phyloP scores from a whole-genome alignment of 129 eudicot genomes.

The Flaveria robusta region DNA sequence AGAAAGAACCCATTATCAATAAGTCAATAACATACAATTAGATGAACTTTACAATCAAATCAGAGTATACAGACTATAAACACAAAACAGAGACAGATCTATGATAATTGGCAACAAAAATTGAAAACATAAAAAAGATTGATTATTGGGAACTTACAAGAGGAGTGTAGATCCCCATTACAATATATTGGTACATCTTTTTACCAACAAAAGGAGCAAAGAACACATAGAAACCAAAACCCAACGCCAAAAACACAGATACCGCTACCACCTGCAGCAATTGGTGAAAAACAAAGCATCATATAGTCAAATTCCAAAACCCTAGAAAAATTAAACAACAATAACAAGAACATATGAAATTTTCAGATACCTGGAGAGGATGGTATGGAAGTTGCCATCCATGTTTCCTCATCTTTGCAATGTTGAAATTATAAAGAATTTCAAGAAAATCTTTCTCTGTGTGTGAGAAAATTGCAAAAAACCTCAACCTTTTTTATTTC shows the following conservation, averaged over 20 bases:
- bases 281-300: neutral
- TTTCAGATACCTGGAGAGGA: slow-evolving; percentile 77
- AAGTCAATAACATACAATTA: slow-evolving; percentile 17
- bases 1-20: slow-evolving; percentile 22
- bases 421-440: slow-evolving; percentile 23
- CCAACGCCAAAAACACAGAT: slow-evolving; percentile 96
- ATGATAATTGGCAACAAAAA: slow-evolving; percentile 27
- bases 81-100: slow-evolving; percentile 54
- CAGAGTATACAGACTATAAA: slow-evolving; percentile 28
- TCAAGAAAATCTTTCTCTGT: slow-evolving; percentile 33
- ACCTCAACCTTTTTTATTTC: slow-evolving; percentile 21
- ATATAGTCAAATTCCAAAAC: slow-evolving; percentile 8
- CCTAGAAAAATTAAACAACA: neutral
- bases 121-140: slow-evolving; percentile 10
- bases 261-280: slow-evolving; percentile 90
- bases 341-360: neutral
- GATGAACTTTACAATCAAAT: slow-evolving; percentile 23
- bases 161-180: slow-evolving; percentile 96
- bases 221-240: slow-evolving; percentile 98
- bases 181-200: slow-evolving; percentile 79
- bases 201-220: slow-evolving; percentile 99
- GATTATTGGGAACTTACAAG: slow-evolving; percentile 58
- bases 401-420: slow-evolving; percentile 86
- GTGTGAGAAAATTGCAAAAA: slow-evolving; percentile 21
- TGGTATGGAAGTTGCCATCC: slow-evolving; percentile 99